These are phyloP conservation scores for Paecilomyces niveus DNA, from an alignment of 2,329 filamentous ascomycete species.

Conservation along the genomic window DNA sequence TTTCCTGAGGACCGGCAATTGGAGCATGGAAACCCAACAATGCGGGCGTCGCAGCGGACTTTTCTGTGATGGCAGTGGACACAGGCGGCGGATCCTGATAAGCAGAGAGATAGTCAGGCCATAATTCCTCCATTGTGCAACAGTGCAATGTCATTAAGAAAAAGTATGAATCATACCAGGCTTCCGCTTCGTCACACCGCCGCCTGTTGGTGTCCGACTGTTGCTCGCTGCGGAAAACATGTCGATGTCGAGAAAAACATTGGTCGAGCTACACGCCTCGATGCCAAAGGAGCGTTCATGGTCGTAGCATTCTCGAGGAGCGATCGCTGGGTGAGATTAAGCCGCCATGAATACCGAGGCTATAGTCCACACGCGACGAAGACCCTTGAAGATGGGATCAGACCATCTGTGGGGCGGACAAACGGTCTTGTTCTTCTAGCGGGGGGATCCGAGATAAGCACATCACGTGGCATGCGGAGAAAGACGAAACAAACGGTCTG, in stretches of 20 bases:
- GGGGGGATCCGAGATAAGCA: neutral
- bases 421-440: neutral
- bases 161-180: slow-evolving; percentile 21
- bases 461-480: neutral
- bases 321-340: neutral
- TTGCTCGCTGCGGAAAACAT: slow-evolving; percentile 32
- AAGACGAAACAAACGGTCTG: neutral
- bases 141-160: neutral
- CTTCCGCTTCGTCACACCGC: slow-evolving; percentile 33
- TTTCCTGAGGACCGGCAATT: slow-evolving; percentile 40
- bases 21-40: slow-evolving; percentile 42
- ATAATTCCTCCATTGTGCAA: neutral
- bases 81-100: slow-evolving; percentile 31
- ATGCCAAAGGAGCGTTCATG: neutral
- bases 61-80: slow-evolving; percentile 45
- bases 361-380: neutral
- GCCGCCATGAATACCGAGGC: neutral
- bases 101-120: neutral
- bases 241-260: slow-evolving; percentile 10
- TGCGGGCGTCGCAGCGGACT: slow-evolving; percentile 45
- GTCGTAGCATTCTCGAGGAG: neutral
- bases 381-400: neutral
- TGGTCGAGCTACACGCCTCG: slow-evolving; percentile 1
- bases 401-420: neutral
- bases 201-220: slow-evolving; percentile 21